Base-by-base conservation (phyloP, 805 yeast genomes). In the Metschnikowia cerradonensis region DNA sequence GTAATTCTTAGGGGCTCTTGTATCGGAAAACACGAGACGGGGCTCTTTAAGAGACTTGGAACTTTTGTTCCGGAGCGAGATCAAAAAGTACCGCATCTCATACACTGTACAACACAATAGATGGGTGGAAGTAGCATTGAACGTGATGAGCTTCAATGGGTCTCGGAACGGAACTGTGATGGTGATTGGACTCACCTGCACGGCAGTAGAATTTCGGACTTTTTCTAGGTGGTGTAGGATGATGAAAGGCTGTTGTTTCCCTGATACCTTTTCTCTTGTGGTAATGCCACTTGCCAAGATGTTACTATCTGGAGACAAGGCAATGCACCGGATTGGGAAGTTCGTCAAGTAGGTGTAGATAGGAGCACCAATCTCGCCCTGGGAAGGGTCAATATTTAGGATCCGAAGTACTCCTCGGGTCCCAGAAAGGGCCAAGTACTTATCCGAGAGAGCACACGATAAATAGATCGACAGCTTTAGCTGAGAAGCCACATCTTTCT, bases 91-190 rank as follows among this genome's bases (percentile, higher is more conserved):
- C 41, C 97, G 67, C 7, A 91, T 81, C 62, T 90, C 96, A 62
- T 88, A 68, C 1, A 80, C 81, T 0, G 94, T 87, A 17, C 92
- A 82, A 58, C 95, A 89, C 3, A 90, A 73, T 33, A 91, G 59
- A 58, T 86, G 86, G 3, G 80, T 70, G 0, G 90, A 88, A 49
- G 86, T 84, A 1, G 81, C 73, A 4, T 95, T 88, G 64, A 91
- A 88, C 45, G 82, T 79, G 8, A 91, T 66, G 2, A 86, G 74
- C 55, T 85, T 85, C 37, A 91, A 81, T 1, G 96, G 95, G 65
- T 92, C 97, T 31, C 88, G 70, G 65, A 89, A 90, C 0, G 97
- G 97, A 46, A 88, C 75, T 0, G 95, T 85, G 32, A 90, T 82
- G 1, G 90, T 82, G 8, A 85, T 76, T 2, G 89, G 86, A 39